phyloP scores from a whole-genome alignment of 2,329 filamentous ascomycete species.

The Lizonia empirigonia region DNA sequence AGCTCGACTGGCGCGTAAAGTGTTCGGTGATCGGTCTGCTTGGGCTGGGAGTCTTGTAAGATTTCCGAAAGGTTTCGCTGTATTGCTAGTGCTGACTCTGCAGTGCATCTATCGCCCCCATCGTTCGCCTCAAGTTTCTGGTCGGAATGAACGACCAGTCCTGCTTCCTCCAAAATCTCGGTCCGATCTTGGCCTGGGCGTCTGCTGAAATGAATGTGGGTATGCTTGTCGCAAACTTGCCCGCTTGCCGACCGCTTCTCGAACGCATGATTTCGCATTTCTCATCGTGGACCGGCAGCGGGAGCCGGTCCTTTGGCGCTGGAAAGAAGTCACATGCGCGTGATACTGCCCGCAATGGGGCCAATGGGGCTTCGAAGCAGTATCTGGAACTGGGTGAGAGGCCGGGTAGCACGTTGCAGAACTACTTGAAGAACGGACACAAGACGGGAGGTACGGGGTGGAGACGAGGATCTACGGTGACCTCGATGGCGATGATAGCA shows the following conservation, averaged over 20 bases:
- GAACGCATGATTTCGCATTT: conserved; percentile 13
- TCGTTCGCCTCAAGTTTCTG: conserved; percentile 20
- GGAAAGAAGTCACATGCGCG: conserved; percentile 8
- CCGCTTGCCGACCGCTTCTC: conserved; percentile 18
- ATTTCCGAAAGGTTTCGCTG: not conserved
- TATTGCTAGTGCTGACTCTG: not conserved
- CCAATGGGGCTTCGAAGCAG: conserved; percentile 6
- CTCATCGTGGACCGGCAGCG: conserved; percentile 16
- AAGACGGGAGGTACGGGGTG: conserved; percentile 3
- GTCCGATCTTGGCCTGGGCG: conserved; percentile 18
- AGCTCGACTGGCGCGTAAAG: conserved; percentile 59
- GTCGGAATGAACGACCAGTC: conserved; percentile 18
- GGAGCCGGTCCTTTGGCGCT: conserved; percentile 1
- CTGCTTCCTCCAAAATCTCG: conserved; percentile 16
- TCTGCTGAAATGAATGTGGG: conserved; percentile 21
- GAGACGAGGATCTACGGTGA: conserved; percentile 22
- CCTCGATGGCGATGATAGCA: conserved; percentile 9
- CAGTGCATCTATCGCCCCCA: conserved; percentile 21
- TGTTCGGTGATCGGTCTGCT: conserved; percentile 49
- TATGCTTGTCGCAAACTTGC: conserved; percentile 21
- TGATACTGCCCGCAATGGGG: not conserved
- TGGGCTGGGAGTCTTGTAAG: conserved; percentile 17
- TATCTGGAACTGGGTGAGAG: conserved; percentile 19
- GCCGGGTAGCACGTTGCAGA: conserved; percentile 8
- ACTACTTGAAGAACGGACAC: conserved; percentile 7